Evolutionary conservation across 345 rosid genomes (phyloP).

Genomic region (Leavenworthia alabamica): DNA sequence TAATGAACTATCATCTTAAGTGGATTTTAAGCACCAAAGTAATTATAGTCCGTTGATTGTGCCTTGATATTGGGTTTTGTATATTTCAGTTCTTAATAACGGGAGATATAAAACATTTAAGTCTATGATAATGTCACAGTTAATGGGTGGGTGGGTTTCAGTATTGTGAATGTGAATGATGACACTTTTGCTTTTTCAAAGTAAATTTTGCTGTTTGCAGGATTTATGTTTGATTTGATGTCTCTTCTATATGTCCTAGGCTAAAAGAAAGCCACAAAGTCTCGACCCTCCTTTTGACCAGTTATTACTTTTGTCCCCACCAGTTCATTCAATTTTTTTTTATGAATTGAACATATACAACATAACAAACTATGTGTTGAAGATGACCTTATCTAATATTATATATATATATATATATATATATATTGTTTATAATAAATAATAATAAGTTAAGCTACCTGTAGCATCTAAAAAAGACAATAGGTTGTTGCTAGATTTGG

Average conservation of each 20-base stretch:
- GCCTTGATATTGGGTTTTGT: not conserved
- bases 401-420: no score
- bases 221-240: conserved; percentile 15
- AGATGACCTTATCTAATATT: not conserved
- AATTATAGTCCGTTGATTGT: not conserved
- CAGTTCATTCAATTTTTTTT: not conserved
- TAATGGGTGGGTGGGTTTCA: no score
- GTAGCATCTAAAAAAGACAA: not conserved
- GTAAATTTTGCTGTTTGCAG: conserved; percentile 13
- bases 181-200: not conserved
- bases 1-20: not conserved
- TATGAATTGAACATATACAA: not conserved
- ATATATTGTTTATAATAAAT: not conserved
- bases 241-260: not conserved
- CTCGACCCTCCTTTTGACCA: conserved; percentile 6
- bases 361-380: not conserved
- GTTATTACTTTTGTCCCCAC: not conserved
- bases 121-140: not conserved
- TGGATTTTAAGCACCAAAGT: not conserved
- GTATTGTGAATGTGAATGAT: no score
- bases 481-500: conserved; percentile 2
- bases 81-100: not conserved
- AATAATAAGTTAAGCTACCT: not conserved
- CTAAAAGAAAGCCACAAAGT: conserved; percentile 1
- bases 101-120: not conserved